Evolutionary conservation across 2,329 filamentous ascomycete genomes (phyloP).

Genomic region (Colletotrichum tropicale): DNA sequence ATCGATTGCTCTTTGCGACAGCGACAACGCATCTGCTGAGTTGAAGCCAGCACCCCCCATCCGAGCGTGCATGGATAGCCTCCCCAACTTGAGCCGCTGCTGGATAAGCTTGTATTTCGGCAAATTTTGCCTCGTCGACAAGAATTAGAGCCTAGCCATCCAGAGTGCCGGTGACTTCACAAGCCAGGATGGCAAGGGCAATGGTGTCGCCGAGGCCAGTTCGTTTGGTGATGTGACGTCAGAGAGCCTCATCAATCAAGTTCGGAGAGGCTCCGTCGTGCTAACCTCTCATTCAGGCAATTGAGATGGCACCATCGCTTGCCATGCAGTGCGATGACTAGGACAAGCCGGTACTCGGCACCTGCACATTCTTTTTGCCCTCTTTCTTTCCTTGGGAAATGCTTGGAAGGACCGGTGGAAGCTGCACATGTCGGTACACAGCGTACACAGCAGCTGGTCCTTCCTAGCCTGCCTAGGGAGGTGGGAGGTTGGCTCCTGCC

Average conservation of each 20-base stretch:
- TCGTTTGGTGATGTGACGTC: background rate
- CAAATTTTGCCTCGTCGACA: background rate
- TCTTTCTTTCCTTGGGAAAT: background rate
- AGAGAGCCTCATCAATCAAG: background rate
- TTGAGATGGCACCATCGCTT: background rate
- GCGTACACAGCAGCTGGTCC: background rate
- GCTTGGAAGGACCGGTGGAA: background rate
- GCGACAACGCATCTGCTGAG: background rate
- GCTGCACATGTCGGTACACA: background rate
- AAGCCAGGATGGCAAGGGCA: background rate
- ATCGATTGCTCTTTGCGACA: background rate
- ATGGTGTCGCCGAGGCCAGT: background rate
- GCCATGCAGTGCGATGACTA: background rate
- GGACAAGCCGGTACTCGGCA: constrained; percentile 15
- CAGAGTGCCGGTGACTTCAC: background rate
- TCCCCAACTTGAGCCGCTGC: background rate
- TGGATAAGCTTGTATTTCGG: background rate
- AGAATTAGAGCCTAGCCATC: background rate
- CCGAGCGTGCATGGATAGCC: background rate
- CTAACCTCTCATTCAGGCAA: background rate
- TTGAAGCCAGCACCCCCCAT: background rate
- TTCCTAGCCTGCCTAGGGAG: background rate
- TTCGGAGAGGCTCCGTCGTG: background rate
- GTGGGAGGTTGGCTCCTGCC: background rate
- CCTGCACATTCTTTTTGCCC: background rate